phyloP scores from a whole-genome alignment of 2,329 filamentous ascomycete genomes.

The Colletotrichum falcatum region DNA sequence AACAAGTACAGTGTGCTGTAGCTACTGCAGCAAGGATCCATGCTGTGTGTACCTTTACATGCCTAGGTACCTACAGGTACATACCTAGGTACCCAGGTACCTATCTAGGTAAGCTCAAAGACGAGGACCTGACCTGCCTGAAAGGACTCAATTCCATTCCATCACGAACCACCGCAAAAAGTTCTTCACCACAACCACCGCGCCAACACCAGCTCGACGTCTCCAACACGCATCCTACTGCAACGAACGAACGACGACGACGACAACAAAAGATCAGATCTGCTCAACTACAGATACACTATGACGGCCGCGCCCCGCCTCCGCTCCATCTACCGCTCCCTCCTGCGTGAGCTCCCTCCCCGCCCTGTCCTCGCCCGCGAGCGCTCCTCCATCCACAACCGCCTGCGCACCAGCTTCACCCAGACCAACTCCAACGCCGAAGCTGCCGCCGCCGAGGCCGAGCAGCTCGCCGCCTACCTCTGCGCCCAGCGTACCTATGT shows the following conservation, averaged over 20 bases:
- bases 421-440: constrained; percentile 48
- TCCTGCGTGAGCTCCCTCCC: constrained; percentile 89
- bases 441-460: constrained; percentile 61
- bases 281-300: neutral
- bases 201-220: neutral
- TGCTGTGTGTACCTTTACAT: neutral
- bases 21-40: neutral
- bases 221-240: neutral
- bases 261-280: neutral
- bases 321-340: constrained; percentile 85
- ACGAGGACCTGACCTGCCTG: neutral
- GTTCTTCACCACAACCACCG: neutral
- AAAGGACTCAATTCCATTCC: neutral
- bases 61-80: too few species aligned
- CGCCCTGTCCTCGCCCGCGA: constrained; percentile 66
- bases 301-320: constrained; percentile 56
- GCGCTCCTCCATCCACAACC: constrained; percentile 77
- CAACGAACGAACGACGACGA: neutral
- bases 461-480: constrained; percentile 84
- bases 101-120: neutral
- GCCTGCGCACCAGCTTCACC: constrained; percentile 74
- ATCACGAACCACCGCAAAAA: neutral
- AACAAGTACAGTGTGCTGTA: too few species aligned
- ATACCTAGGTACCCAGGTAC: neutral
- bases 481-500: constrained; percentile 88